These are phyloP conservation scores for Cadophora malorum DNA, from an alignment of 2,329 filamentous ascomycete species.

Conservation along the genomic window DNA sequence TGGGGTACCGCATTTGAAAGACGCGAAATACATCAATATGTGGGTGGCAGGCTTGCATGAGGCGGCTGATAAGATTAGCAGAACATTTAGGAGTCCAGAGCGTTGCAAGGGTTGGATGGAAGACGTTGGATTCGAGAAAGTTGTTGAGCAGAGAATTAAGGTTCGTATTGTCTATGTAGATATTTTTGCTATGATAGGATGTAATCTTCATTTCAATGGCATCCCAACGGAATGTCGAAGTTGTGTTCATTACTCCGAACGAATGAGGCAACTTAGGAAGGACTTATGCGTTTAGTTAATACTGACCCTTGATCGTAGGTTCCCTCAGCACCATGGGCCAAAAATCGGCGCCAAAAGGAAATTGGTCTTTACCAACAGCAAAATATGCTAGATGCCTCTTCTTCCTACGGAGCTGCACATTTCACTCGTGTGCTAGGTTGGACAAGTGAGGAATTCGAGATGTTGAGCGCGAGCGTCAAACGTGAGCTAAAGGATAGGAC, in stretches of 20 bases:
- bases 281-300: too few species aligned
- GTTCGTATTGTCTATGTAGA: neutral
- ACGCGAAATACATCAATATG: constrained; percentile 26
- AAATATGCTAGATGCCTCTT: constrained; percentile 34
- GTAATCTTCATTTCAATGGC: too few species aligned
- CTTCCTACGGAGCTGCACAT: constrained; percentile 33
- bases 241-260: too few species aligned
- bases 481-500: constrained; percentile 43
- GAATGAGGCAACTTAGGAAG: too few species aligned
- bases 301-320: constrained; percentile 5
- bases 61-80: constrained; percentile 47
- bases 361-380: constrained; percentile 45
- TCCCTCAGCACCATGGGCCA: constrained; percentile 47
- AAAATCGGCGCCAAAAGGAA: constrained; percentile 46
- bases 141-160: constrained; percentile 29
- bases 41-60: constrained; percentile 34
- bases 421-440: constrained; percentile 44
- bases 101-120: constrained; percentile 40
- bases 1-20: neutral
- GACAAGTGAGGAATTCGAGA: constrained; percentile 40
- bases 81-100: constrained; percentile 32
- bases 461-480: constrained; percentile 42
- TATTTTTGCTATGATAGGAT: too few species aligned
- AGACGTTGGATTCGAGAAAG: constrained; percentile 48
- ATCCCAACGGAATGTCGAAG: too few species aligned